Evolutionary conservation across 192 early-diverging fungal species (phyloP), one percentile per base, ranked within the genome.

Genomic region (Backusella circina): DNA sequence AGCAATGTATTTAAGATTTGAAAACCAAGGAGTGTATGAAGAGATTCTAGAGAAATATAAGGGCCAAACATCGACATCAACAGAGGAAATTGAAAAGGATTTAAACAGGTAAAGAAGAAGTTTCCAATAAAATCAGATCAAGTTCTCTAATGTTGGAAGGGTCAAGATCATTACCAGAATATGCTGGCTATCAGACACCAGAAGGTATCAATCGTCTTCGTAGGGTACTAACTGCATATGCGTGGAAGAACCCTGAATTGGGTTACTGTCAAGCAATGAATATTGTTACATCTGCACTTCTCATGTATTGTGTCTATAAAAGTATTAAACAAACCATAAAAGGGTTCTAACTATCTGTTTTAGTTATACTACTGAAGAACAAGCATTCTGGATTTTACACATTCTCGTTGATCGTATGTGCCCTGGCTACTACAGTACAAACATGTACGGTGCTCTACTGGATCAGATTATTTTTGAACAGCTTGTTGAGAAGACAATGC

Each of bases 211-310:
- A 95, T 44, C 90, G 94, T 5, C 84, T 99, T 51, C 91, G 98
- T n/a, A 90, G 96, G 21, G 97, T 99, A 30, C 84, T 99, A 47
- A 93, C 91, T 70, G 92, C 93, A 2, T 95, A 95, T 76, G 86
- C 93, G 21, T 90, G 91, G 89, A 91, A 90, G 71, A 90, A 95
- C 72, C 88, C 93, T 0, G 95, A 97, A 80, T 90, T 99, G 23
- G 98, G 98, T n/a, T 99, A 99, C 83, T 99, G 98, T 82, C 98
- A 99, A 80, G 97, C 98, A 2, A 99, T 99, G 98, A 99, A 99
- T 82, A 97, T 99, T 86, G 93, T 99, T 1, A 95, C 96, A 51
- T 95, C 93, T 32, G 94, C 96, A 0, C 85, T 99, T 75, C 84
- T 99, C 57, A 95, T 99, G 83, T 86, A 83, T 73, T 81, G 54